A percentile compares a stretch with the other conserved stretches of the same genome.
Evolutionary conservation across 2,329 filamentous ascomycete species (phyloP).

Genomic region (Xylariaceae sp.): DNA sequence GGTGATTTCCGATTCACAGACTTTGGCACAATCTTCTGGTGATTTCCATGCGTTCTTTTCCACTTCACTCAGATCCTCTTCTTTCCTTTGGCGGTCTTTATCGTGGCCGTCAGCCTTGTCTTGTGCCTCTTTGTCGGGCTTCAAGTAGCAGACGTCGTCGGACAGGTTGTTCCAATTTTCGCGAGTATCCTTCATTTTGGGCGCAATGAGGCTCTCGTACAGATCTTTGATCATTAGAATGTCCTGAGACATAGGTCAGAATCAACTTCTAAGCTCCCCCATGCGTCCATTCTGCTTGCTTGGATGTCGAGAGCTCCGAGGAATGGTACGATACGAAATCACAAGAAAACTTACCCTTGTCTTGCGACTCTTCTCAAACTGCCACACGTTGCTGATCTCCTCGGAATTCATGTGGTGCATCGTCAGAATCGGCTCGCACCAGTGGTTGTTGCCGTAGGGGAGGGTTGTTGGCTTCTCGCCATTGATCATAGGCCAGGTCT

Average conservation of each 20-base stretch:
- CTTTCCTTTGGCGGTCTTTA: conserved; percentile 37
- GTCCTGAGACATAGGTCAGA: conserved; percentile 30
- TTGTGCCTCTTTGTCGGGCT: conserved; percentile 37
- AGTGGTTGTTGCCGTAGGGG: conserved; percentile 47
- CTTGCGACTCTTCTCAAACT: conserved; percentile 50
- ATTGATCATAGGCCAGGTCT: conserved; percentile 53
- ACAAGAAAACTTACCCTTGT: conserved; percentile 35
- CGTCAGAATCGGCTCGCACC: conserved; percentile 57
- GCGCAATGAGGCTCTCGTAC: conserved; percentile 47
- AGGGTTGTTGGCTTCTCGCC: conserved; percentile 53
- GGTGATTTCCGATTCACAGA: conserved; percentile 44
- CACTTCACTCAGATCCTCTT: conserved; percentile 38
- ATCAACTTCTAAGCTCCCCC: neutral
- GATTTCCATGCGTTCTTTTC: conserved; percentile 47
- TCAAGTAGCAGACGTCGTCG: conserved; percentile 46
- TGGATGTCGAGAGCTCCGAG: too few relatives aligned
- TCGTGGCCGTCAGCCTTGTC: conserved; percentile 30
- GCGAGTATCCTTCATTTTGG: conserved; percentile 40
- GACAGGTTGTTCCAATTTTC: conserved; percentile 54
- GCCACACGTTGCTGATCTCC: conserved; percentile 51
- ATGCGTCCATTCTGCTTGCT: too few relatives aligned
- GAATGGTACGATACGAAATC: too few relatives aligned
- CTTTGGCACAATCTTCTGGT: conserved; percentile 45
- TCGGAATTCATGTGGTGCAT: conserved; percentile 55
- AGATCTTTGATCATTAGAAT: conserved; percentile 48